Conservation (phyloP, 495 filamentous ascomycete species). For the Trypethelium eluteriae region DNA sequence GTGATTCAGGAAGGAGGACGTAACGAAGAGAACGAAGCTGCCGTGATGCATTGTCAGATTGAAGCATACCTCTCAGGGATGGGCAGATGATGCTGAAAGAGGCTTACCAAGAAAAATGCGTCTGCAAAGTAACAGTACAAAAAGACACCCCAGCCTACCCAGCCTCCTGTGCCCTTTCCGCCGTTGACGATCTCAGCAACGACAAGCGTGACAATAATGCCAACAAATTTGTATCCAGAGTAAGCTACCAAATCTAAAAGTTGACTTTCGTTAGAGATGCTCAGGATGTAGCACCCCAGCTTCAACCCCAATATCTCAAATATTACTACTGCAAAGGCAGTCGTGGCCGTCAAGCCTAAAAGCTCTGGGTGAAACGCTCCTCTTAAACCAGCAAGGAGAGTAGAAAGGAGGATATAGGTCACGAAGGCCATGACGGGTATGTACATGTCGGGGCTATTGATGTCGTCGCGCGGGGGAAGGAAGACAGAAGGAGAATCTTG, state of each 20-base stretch:
- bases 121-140: conserved; percentile 85
- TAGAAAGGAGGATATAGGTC: conserved; percentile 90
- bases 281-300: conserved; percentile 84
- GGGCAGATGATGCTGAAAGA: conserved; percentile 9
- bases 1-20: conserved; percentile 65
- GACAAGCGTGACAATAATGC: conserved; percentile 78
- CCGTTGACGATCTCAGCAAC: conserved; percentile 68
- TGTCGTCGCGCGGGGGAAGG: conserved; percentile 88
- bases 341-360: conserved; percentile 78
- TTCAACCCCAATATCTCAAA: conserved; percentile 86
- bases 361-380: conserved; percentile 91
- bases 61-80: not conserved
- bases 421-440: conserved; percentile 92
- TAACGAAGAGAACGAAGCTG: conserved; percentile 92
- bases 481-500: conserved; percentile 66
- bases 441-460: conserved; percentile 99
- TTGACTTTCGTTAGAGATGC: conserved; percentile 80
- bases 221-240: conserved; percentile 97
- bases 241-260: conserved; percentile 91
- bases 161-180: conserved; percentile 70
- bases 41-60: conserved; percentile 12
- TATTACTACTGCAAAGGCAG: conserved; percentile 68
- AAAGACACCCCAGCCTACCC: conserved; percentile 84
- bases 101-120: conserved; percentile 83
- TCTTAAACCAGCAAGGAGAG: conserved; percentile 81